Evolutionary conservation across 768 basidiomycete genomes (phyloP).

Genomic region (Sarcodon sp.): DNA sequence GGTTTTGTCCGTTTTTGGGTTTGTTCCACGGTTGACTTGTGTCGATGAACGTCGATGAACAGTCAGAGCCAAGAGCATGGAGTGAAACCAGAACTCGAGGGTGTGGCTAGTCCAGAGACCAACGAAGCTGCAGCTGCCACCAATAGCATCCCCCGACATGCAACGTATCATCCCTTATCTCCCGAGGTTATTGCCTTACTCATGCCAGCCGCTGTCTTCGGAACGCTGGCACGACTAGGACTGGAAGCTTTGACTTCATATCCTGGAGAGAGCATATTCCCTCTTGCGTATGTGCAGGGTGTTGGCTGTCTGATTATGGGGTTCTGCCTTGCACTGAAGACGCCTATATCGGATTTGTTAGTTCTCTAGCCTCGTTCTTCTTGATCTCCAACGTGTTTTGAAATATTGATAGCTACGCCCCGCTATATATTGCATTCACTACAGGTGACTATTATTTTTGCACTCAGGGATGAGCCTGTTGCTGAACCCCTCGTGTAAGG

Average conservation of each 20-base stretch:
- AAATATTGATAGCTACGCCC: conserved; percentile 54
- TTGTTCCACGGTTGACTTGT: too few relatives aligned
- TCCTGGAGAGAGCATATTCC: conserved; percentile 63
- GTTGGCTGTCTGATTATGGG: conserved; percentile 93
- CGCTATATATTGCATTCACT: conserved; percentile 77
- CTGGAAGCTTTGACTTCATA: conserved; percentile 63
- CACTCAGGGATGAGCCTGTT: background rate
- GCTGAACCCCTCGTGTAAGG: conserved; percentile 26
- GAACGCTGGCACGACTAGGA: conserved; percentile 75
- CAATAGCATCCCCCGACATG: too few relatives aligned
- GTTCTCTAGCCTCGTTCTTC: conserved; percentile 15
- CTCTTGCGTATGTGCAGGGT: conserved; percentile 76
- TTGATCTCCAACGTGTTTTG: background rate
- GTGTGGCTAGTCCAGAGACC: too few relatives aligned
- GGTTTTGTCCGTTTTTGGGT: background rate
- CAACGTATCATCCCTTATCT: conserved; percentile 40
- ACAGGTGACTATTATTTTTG: conserved; percentile 41
- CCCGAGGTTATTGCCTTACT: conserved; percentile 57
- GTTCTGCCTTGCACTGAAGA: conserved; percentile 53
- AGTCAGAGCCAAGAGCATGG: too few relatives aligned
- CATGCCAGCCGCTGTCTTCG: conserved; percentile 74
- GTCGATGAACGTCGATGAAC: too few relatives aligned
- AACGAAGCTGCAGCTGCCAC: too few relatives aligned
- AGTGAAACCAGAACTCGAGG: too few relatives aligned
- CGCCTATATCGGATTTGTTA: conserved; percentile 64